These are phyloP conservation scores for Crotalaria pallida DNA, from an alignment of 306 rosid species.

Conservation along the genomic window DNA sequence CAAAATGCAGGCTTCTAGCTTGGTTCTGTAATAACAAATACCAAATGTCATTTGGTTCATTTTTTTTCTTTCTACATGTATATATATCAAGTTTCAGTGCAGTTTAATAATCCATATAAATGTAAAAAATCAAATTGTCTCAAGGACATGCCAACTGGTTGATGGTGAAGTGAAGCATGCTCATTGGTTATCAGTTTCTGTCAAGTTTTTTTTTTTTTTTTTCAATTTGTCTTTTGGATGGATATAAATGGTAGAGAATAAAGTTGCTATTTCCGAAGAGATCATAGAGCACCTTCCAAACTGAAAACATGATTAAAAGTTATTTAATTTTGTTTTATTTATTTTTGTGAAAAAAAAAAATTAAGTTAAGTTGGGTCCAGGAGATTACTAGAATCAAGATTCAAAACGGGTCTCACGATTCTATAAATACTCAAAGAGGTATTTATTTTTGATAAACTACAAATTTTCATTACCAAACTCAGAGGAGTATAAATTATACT, in stretches of 20 bases:
- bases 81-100: background rate
- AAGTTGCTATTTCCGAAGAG: background rate
- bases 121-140: conserved; percentile 8
- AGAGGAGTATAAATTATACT: too few relatives aligned
- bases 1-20: background rate
- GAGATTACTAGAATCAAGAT: too few relatives aligned
- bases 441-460: too few relatives aligned
- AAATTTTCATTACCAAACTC: too few relatives aligned
- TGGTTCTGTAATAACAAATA: background rate
- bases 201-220: background rate
- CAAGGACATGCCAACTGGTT: background rate
- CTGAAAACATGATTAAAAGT: background rate
- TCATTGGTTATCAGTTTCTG: background rate
- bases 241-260: background rate
- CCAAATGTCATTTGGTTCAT: background rate
- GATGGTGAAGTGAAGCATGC: conserved; percentile 13
- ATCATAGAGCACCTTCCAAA: background rate
- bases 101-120: background rate
- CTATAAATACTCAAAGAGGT: too few relatives aligned
- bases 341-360: too few relatives aligned
- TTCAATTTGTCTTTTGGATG: conserved; percentile 1
- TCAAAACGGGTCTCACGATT: too few relatives aligned
- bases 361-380: too few relatives aligned
- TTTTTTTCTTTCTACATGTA: background rate
- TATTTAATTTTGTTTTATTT: too few relatives aligned